These are phyloP conservation scores for Trichomonascaceae sp. DNA, from an alignment of 1,139 yeast genomes.

Conservation along the genomic window DNA sequence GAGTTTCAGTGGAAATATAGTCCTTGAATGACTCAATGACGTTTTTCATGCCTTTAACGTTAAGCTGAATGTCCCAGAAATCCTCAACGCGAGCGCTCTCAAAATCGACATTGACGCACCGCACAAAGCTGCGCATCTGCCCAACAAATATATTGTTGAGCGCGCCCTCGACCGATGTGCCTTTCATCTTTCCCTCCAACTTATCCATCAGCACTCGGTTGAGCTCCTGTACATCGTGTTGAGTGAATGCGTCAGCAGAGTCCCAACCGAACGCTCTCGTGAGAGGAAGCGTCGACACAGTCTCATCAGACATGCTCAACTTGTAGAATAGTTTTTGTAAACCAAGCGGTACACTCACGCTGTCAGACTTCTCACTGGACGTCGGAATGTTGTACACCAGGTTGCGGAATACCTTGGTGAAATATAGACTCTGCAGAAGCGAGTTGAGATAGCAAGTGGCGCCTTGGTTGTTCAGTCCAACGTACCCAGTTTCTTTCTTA, in stretches of 20 bases:
- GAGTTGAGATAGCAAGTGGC: slow-evolving; percentile 96
- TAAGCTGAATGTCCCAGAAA: slow-evolving; percentile 95
- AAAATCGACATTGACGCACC: slow-evolving; percentile 88
- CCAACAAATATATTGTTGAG: slow-evolving; percentile 84
- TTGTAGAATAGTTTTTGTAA: slow-evolving; percentile 78
- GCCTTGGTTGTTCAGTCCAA: slow-evolving; percentile 91
- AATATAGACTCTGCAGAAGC: slow-evolving; percentile 75
- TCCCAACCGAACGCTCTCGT: slow-evolving; percentile 98
- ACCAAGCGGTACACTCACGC: slow-evolving; percentile 52
- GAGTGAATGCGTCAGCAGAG: slow-evolving; percentile 87
- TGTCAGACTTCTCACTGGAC: slow-evolving; percentile 36
- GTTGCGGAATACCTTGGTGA: slow-evolving; percentile 70
- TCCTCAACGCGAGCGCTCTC: slow-evolving; percentile 90
- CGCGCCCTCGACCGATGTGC: slow-evolving; percentile 67
- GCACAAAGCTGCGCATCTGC: slow-evolving; percentile 88
- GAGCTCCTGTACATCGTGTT: slow-evolving; percentile 95
- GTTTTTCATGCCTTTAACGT: slow-evolving; percentile 71
- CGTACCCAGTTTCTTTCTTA: slow-evolving; percentile 74
- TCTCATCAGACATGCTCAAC: slow-evolving; percentile 55
- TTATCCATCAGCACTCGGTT: slow-evolving; percentile 93
- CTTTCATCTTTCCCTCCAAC: slow-evolving; percentile 84
- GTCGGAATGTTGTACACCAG: slow-evolving; percentile 88
- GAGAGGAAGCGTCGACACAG: slow-evolving; percentile 75
- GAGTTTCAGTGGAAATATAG: slow-evolving; percentile 76
- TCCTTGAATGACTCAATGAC: slow-evolving; percentile 68